A percentile compares a stretch with the other conserved stretches of the same genome.
Evolutionary conservation across 2,329 filamentous ascomycete species (phyloP).

Genomic region (Paradendryphiella salina): DNA sequence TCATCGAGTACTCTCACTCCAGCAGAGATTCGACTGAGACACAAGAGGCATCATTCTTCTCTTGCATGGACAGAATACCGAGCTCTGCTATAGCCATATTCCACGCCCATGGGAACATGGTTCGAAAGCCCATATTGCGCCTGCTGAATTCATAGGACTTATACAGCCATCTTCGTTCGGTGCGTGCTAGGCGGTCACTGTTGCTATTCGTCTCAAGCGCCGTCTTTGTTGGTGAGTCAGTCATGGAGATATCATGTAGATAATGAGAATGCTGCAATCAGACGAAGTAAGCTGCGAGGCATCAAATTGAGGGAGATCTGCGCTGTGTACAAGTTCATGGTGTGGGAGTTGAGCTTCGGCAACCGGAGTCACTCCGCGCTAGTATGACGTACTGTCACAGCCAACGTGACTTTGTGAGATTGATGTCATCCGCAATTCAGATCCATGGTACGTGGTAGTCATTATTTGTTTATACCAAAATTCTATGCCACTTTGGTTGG

Average conservation of each 20-base stretch:
- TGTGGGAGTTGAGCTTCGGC: not conserved
- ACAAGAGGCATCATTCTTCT: no score
- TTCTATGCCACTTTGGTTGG: slow-evolving; percentile 20
- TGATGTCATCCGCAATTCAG: not conserved
- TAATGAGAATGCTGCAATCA: not conserved
- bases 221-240: slow-evolving; percentile 7
- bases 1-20: slow-evolving; percentile 2
- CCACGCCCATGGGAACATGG: no score
- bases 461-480: slow-evolving; percentile 15
- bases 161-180: not conserved
- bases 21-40: not conserved
- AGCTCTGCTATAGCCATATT: no score
- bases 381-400: slow-evolving; percentile 16
- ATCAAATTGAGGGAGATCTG: not conserved
- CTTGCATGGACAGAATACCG: no score
- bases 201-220: not conserved
- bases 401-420: not conserved
- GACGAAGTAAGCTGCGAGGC: not conserved
- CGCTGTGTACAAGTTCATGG: not conserved
- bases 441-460: slow-evolving; percentile 4
- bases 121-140: no score
- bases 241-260: not conserved
- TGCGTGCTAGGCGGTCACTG: slow-evolving; percentile 13
- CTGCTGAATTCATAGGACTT: no score
- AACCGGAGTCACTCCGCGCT: not conserved